A percentile compares a stretch with the other conserved stretches of the same genome.
phyloP scores from a whole-genome alignment of 306 rosid genomes.

The Dalbergia oliveri region DNA sequence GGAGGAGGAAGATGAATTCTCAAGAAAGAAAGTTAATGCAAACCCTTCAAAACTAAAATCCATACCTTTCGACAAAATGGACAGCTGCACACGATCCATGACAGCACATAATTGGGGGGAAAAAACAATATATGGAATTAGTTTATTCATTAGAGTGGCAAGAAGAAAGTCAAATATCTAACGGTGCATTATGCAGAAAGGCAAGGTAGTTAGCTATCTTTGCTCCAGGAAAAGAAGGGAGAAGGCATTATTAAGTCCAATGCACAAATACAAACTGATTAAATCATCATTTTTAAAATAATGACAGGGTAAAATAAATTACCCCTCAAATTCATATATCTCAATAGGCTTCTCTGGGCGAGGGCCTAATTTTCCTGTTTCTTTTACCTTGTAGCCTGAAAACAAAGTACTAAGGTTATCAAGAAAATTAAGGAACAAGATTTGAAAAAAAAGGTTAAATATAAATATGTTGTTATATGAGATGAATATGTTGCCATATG shows the following conservation, averaged over 20 bases:
- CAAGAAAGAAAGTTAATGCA: background rate
- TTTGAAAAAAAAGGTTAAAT: background rate
- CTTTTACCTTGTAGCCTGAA: conserved; percentile 81
- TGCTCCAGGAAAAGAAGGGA: conserved; percentile 7
- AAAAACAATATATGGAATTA: conserved; percentile 50
- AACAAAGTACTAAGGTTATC: conserved; percentile 42
- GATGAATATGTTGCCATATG: conserved; percentile 5
- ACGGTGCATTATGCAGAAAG: background rate
- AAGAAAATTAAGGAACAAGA: background rate
- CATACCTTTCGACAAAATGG: conserved; percentile 98
- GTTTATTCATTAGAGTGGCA: conserved; percentile 37
- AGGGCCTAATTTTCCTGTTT: conserved; percentile 86
- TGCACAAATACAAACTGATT: background rate
- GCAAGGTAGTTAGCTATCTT: conserved; percentile 7
- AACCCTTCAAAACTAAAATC: conserved; percentile 28
- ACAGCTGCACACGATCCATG: conserved; percentile 68
- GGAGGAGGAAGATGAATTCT: background rate
- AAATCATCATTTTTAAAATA: conserved; percentile 14
- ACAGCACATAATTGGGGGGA: conserved; percentile 38
- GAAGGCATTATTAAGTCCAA: conserved; percentile 5
- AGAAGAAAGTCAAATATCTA: conserved; percentile 22
- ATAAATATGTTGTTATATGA: background rate
- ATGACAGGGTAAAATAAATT: conserved; percentile 37
- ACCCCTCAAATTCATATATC: conserved; percentile 97
- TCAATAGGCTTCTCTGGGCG: conserved; percentile 94